Evolutionary conservation across 2,329 filamentous ascomycete genomes (phyloP).

Genomic region (Penicillium sp.): DNA sequence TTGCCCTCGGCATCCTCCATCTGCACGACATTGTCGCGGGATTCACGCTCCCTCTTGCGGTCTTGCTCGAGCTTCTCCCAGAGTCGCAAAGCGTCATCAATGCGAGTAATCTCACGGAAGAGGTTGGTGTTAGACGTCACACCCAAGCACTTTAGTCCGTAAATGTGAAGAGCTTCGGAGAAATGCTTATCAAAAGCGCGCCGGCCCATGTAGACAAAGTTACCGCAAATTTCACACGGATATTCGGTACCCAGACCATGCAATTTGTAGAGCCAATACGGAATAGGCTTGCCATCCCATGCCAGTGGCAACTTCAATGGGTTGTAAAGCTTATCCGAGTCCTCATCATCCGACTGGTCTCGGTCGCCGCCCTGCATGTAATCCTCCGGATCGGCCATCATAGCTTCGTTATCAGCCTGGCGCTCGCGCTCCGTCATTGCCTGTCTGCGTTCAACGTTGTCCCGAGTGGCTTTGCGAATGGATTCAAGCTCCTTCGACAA

Average conservation of each 20-base stretch:
- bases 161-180: conserved; percentile 89
- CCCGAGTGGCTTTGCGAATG: conserved; percentile 83
- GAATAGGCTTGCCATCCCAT: conserved; percentile 98
- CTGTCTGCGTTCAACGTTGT: conserved; percentile 94
- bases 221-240: conserved; percentile 93
- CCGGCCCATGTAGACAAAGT: conserved; percentile 98
- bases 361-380: conserved; percentile 46
- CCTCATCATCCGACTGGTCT: conserved; percentile 67
- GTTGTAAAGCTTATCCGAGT: conserved; percentile 92
- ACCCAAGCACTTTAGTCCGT: conserved; percentile 89
- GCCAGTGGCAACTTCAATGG: conserved; percentile 92
- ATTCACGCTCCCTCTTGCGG: conserved; percentile 74
- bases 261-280: conserved; percentile 97
- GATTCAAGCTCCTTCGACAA: conserved; percentile 81
- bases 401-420: conserved; percentile 86
- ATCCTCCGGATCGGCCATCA: conserved; percentile 66
- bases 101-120: conserved; percentile 91
- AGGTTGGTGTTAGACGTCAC: conserved; percentile 82
- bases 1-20: conserved; percentile 99
- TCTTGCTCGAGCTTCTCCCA: conserved; percentile 94
- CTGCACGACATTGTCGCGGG: conserved; percentile 85
- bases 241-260: conserved; percentile 96
- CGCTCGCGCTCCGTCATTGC: conserved; percentile 97
- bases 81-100: conserved; percentile 82
- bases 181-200: conserved; percentile 98